Conservation (phyloP, 2,329 filamentous ascomycete species). For the Verticillium nubilum region DNA sequence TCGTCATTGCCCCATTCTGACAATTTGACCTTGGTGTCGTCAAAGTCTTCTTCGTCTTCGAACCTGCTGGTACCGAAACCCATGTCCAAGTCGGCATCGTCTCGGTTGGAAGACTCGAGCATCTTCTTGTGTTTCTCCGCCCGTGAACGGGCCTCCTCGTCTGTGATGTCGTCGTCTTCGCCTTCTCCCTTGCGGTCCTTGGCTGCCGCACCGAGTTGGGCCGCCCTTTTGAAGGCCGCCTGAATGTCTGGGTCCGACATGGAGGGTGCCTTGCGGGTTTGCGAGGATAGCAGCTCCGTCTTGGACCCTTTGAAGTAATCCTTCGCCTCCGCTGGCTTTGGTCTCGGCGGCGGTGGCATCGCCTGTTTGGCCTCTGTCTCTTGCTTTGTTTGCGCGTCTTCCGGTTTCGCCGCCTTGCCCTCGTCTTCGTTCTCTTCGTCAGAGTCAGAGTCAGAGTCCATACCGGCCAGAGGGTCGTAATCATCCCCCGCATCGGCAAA, state of each 20-base stretch:
- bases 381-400: slow-evolving; percentile 13
- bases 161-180: slow-evolving; percentile 31
- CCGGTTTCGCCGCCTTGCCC: slow-evolving; percentile 27
- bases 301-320: slow-evolving; percentile 62
- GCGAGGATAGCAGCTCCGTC: slow-evolving; percentile 46
- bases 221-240: slow-evolving; percentile 81
- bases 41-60: slow-evolving; percentile 82
- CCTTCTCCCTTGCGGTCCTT: slow-evolving; percentile 26
- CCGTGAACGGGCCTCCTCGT: slow-evolving; percentile 46
- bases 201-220: slow-evolving; percentile 49
- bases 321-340: slow-evolving; percentile 32
- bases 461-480: slow-evolving; percentile 60
- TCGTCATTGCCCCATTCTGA: slow-evolving; percentile 56
- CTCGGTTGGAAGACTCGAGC: slow-evolving; percentile 67
- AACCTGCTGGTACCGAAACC: slow-evolving; percentile 86
- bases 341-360: slow-evolving; percentile 43
- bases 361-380: slow-evolving; percentile 15
- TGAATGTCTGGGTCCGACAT: slow-evolving; percentile 73
- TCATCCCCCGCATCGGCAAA: slow-evolving; percentile 62
- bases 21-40: slow-evolving; percentile 61
- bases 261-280: slow-evolving; percentile 45
- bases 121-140: slow-evolving; percentile 69
- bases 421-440: slow-evolving; percentile 40
- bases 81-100: slow-evolving; percentile 88
- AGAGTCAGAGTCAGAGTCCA: slow-evolving; percentile 38